Evolutionary conservation across 2,329 filamentous ascomycete genomes (phyloP).

Genomic region (Fusarium miscanthi): DNA sequence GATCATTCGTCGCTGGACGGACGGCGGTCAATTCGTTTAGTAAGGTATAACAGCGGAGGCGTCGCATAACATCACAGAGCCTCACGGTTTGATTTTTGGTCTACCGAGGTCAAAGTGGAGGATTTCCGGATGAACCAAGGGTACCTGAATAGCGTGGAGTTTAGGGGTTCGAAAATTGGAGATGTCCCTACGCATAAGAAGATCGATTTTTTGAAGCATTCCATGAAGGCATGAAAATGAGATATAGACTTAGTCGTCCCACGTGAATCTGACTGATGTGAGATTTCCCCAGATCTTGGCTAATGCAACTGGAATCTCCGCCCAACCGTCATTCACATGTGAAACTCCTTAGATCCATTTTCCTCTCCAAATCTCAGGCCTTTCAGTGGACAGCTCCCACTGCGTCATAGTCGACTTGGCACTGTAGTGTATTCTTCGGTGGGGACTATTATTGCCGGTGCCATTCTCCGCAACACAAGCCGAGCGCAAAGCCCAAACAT

Average conservation of each 20-base stretch:
- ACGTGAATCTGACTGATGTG: constrained; percentile 19
- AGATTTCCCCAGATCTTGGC: constrained; percentile 38
- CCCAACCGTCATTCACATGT: constrained; percentile 36
- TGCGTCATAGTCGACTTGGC: constrained; percentile 35
- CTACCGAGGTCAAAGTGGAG: constrained; percentile 39
- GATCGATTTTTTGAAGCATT: not conserved
- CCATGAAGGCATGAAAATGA: not conserved
- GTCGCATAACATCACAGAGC: constrained; percentile 3
- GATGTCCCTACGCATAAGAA: constrained; percentile 1
- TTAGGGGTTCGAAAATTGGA: constrained; percentile 10
- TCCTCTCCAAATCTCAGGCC: constrained; percentile 10
- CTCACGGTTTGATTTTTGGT: constrained; percentile 20
- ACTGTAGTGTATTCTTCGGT: constrained; percentile 8
- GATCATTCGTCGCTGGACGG: not conserved
- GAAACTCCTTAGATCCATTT: constrained; percentile 11
- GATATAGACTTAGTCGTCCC: not conserved
- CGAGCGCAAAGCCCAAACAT: constrained; percentile 34
- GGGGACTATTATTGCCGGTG: constrained; percentile 9
- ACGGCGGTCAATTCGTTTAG: not conserved
- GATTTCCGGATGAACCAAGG: constrained; percentile 16
- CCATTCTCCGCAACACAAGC: constrained; percentile 40
- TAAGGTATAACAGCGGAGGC: not conserved
- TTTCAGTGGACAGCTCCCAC: constrained; percentile 16
- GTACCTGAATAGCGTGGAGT: constrained; percentile 26
- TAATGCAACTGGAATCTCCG: constrained; percentile 1